Percentiles rank a stretch among this genome's conserved stretches.
These are phyloP conservation scores for Pseudogymnoascus sp. DNA, from an alignment of 2,329 filamentous ascomycete genomes.

Conservation along the genomic window DNA sequence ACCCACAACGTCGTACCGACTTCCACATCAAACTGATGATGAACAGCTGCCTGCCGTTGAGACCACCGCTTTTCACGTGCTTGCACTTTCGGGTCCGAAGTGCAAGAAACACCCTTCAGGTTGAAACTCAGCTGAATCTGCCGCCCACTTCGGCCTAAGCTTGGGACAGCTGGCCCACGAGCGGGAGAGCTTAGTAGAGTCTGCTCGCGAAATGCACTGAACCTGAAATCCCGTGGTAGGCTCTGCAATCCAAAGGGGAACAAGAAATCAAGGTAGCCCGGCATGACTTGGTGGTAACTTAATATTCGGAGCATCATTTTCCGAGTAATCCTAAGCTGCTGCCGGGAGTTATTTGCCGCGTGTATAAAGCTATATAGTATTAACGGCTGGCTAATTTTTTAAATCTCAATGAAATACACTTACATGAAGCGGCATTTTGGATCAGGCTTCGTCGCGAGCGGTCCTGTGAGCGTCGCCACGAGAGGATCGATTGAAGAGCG, in stretches of 20 bases:
- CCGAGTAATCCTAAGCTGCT: conserved; percentile 18
- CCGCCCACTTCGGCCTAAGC: conserved; percentile 18
- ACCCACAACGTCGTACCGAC: conserved; percentile 33
- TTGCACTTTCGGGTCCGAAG: neutral
- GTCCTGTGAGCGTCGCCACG: neutral
- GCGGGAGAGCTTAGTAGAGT: conserved; percentile 10
- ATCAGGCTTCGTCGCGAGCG: neutral
- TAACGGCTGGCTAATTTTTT: neutral
- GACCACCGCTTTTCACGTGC: conserved; percentile 17
- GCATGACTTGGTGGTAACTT: conserved; percentile 28
- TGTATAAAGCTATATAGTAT: conserved; percentile 18
- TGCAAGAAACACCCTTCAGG: conserved; percentile 18
- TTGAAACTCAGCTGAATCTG: conserved; percentile 24
- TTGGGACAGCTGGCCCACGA: conserved; percentile 12
- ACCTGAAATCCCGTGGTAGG: conserved; percentile 20
- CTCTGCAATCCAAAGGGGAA: conserved; percentile 24
- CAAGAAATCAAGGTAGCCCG: conserved; percentile 26
- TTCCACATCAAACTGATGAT: conserved; percentile 23
- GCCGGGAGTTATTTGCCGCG: conserved; percentile 14
- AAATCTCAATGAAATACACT: neutral
- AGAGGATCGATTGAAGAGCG: neutral
- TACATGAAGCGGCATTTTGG: conserved; percentile 25
- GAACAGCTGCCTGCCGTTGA: conserved; percentile 20
- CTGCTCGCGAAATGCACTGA: conserved; percentile 21
- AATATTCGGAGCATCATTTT: conserved; percentile 22